Conservation (phyloP, 495 filamentous ascomycete species). For the Aspergillus cristatus region DNA sequence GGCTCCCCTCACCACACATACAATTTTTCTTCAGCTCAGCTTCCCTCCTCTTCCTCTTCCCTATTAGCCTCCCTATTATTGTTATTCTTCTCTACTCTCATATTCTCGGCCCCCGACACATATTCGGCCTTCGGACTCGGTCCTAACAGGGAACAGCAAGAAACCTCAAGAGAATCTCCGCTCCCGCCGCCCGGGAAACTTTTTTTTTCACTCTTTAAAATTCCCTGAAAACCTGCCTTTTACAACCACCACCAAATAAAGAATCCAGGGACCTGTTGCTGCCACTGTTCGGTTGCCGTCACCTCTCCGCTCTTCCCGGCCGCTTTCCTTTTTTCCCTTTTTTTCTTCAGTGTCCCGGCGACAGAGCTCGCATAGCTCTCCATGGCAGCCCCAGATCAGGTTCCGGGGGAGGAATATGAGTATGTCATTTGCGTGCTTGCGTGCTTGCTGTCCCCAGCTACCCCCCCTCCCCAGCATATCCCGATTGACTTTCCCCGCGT, state of each 20-base stretch:
- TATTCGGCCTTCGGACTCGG: constrained; percentile 1
- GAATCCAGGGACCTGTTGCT: no score
- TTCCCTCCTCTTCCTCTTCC: constrained; percentile 1
- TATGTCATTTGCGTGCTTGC: constrained; percentile 19
- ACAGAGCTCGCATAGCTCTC: constrained; percentile 31
- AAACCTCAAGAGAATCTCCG: no score
- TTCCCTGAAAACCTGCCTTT: no score
- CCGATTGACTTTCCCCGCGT: no score
- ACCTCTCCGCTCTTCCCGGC: constrained; percentile 3
- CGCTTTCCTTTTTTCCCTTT: constrained; percentile 2
- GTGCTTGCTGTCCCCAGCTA: not conserved
- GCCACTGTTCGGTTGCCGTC: not conserved
- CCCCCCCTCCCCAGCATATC: no score
- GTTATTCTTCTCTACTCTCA: not conserved
- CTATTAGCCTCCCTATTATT: not conserved
- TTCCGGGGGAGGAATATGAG: constrained; percentile 36
- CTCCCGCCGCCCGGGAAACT: no score
- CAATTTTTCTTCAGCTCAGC: constrained; percentile 1
- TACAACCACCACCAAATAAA: no score
- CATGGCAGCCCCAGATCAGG: constrained; percentile 34
- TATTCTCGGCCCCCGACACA: not conserved
- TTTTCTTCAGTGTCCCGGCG: not conserved
- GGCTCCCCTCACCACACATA: constrained; percentile 1
- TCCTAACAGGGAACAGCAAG: no score
- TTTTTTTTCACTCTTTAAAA: no score